A percentile compares a stretch with the other conserved stretches of the same genome.
These are phyloP conservation scores for Jaapia argillacea DNA, from an alignment of 768 basidiomycete species.

Conservation along the genomic window DNA sequence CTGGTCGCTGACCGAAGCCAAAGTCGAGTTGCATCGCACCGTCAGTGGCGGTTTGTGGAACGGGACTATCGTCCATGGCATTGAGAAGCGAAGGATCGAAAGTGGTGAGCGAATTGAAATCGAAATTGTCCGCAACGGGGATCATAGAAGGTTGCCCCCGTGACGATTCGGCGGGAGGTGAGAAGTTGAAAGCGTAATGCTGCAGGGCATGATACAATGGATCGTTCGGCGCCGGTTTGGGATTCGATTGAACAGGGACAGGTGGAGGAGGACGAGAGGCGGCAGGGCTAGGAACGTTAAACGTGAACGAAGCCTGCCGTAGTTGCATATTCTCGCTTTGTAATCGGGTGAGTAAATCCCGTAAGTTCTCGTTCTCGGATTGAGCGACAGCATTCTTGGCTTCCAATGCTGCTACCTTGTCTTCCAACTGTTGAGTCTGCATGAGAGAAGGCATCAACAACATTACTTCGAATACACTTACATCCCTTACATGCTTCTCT, in stretches of 20 bases:
- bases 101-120: constrained; percentile 58
- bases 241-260: constrained; percentile 7
- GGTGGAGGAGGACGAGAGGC: constrained; percentile 12
- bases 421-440: constrained; percentile 57
- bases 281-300: constrained; percentile 49
- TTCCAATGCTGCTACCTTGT: constrained; percentile 81
- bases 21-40: constrained; percentile 15
- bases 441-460: constrained; percentile 3
- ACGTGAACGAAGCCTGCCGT: constrained; percentile 79
- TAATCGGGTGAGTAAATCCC: constrained; percentile 73
- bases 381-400: constrained; percentile 63
- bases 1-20: constrained; percentile 39
- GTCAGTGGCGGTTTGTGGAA: constrained; percentile 6
- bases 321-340: constrained; percentile 82
- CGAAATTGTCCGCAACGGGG: constrained; percentile 21
- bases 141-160: constrained; percentile 11
- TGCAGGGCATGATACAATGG: constrained; percentile 1
- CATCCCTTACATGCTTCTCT: constrained; percentile 95
- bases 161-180: constrained; percentile 16
- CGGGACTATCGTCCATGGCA: constrained; percentile 49
- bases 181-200: constrained; percentile 11
- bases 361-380: constrained; percentile 82
- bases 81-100: constrained; percentile 64
- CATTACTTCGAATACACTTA: constrained; percentile 30
- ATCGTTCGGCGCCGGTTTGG: constrained; percentile 7